Evolutionary conservation across 2,329 filamentous ascomycete genomes (phyloP).

Genomic region (Colletotrichum scovillei): DNA sequence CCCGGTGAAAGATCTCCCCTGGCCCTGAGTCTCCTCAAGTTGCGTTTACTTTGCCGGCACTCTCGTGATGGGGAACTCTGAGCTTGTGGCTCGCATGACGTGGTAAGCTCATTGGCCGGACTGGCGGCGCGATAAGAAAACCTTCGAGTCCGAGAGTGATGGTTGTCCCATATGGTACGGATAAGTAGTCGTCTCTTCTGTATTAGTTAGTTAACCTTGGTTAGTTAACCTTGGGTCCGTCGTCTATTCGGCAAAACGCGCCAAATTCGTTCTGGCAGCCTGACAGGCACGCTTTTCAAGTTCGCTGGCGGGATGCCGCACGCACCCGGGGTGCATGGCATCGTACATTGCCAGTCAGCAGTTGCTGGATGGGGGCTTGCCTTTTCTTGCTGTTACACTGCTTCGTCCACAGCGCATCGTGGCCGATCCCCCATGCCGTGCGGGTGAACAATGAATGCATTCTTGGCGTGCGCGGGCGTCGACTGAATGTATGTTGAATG

Average conservation of each 20-base stretch:
- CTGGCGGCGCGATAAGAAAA: background rate
- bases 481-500: background rate
- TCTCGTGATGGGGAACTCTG: constrained; percentile 3
- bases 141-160: background rate
- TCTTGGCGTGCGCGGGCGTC: constrained; percentile 18
- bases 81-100: background rate
- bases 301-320: constrained; percentile 18
- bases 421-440: background rate
- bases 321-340: background rate
- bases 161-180: background rate
- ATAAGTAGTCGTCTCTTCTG: constrained; percentile 9
- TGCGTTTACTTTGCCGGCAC: background rate
- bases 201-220: constrained; percentile 14
- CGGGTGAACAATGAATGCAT: background rate
- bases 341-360: background rate
- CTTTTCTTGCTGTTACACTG: background rate
- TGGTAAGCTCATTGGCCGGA: background rate
- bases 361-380: background rate
- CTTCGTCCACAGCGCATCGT: constrained; percentile 1
- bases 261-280: constrained; percentile 24
- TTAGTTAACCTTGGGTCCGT: constrained; percentile 13
- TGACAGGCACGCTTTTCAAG: background rate
- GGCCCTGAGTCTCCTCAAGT: background rate
- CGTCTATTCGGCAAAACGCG: constrained; percentile 5
- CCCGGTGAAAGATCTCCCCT: background rate